These are phyloP conservation scores for Irpex rosettiformis DNA, from an alignment of 1,284 basidiomycete genomes.

Conservation along the genomic window DNA sequence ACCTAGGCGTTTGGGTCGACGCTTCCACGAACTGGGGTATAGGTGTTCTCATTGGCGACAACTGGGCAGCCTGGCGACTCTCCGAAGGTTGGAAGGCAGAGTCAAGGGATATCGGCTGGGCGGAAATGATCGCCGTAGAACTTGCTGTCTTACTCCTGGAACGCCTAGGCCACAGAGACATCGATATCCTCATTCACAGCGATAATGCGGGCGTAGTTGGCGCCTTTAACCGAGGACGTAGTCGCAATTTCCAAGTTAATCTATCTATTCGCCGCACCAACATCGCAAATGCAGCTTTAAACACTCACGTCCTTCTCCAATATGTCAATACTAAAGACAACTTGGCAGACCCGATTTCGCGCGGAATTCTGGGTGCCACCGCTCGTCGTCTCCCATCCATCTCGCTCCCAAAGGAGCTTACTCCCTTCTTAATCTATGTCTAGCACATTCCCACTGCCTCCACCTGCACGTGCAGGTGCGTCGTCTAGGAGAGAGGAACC, in stretches of 20 bases:
- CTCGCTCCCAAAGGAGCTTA: conserved; percentile 1
- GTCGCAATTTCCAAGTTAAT: too few relatives aligned
- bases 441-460: neutral
- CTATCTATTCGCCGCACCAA: conserved; percentile 5
- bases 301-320: conserved; percentile 20
- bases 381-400: neutral
- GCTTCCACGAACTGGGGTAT: conserved; percentile 37
- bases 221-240: too few relatives aligned
- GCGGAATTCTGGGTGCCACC: neutral
- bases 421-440: neutral
- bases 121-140: conserved; percentile 37
- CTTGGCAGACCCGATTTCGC: neutral
- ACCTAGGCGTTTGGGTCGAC: conserved; percentile 29
- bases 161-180: too few relatives aligned
- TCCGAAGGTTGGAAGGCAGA: conserved; percentile 23
- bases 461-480: neutral
- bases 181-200: too few relatives aligned
- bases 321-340: conserved; percentile 1
- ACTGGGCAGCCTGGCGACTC: conserved; percentile 32
- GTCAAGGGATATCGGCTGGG: conserved; percentile 36
- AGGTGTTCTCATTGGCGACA: conserved; percentile 27
- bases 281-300: conserved; percentile 18
- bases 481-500: neutral
- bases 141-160: conserved; percentile 24
- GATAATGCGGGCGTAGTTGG: too few relatives aligned